Evolutionary conservation across 2,329 filamentous ascomycete genomes (phyloP).

Genomic region (Microcera coccophila): DNA sequence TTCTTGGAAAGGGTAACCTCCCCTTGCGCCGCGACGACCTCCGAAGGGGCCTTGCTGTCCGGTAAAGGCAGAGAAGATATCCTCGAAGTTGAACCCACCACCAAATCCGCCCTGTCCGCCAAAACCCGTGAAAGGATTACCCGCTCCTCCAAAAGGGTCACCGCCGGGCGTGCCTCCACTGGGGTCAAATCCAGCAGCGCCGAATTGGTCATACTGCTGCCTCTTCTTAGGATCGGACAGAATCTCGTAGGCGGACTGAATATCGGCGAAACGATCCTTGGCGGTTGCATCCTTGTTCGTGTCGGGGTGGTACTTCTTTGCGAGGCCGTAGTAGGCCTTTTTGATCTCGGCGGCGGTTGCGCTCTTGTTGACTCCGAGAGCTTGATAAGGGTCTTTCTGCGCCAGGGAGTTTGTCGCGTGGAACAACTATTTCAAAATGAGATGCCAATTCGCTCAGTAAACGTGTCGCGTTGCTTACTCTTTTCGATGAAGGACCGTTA

Average conservation of each 20-base stretch:
- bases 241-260: slow-evolving; percentile 90
- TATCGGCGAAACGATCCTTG: slow-evolving; percentile 91
- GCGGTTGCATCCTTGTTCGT: slow-evolving; percentile 94
- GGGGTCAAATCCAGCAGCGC: slow-evolving; percentile 82
- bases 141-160: slow-evolving; percentile 60
- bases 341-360: slow-evolving; percentile 90
- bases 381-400: slow-evolving; percentile 77
- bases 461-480: slow-evolving; percentile 25
- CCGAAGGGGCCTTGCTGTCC: slow-evolving; percentile 55
- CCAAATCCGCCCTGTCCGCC: slow-evolving; percentile 63
- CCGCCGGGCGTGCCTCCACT: slow-evolving; percentile 55
- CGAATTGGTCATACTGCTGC: slow-evolving; percentile 87
- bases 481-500: slow-evolving; percentile 18
- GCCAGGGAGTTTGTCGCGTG: slow-evolving; percentile 55
- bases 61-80: slow-evolving; percentile 85
- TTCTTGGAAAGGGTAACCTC: slow-evolving; percentile 66
- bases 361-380: slow-evolving; percentile 76
- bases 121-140: slow-evolving; percentile 60
- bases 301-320: slow-evolving; percentile 96
- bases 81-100: slow-evolving; percentile 89
- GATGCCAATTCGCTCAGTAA: slow-evolving; percentile 6
- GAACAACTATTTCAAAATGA: slow-evolving; percentile 44
- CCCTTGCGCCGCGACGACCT: slow-evolving; percentile 48
- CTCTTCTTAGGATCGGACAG: slow-evolving; percentile 91
- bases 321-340: slow-evolving; percentile 95